A percentile compares a stretch with the other conserved stretches of the same genome.
phyloP scores from a whole-genome alignment of 805 yeast genomes.

The Candida tallmaniae region DNA sequence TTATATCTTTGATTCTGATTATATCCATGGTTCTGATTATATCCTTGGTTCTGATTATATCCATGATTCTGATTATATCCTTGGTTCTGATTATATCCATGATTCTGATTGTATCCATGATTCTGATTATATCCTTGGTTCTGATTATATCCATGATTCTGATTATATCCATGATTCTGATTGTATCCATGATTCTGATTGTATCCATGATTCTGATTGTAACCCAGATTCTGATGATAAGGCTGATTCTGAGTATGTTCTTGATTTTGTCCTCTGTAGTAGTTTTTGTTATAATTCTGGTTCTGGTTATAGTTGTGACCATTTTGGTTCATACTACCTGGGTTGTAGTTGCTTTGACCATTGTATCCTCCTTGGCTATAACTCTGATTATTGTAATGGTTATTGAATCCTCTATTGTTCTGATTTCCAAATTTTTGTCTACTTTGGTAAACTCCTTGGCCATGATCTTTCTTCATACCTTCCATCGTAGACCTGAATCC shows the following conservation, averaged over 20 bases:
- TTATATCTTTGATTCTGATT: no score
- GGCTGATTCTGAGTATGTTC: conserved; percentile 8
- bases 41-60: not conserved
- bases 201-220: conserved; percentile 1
- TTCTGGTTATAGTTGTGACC: not conserved
- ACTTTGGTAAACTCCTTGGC: conserved; percentile 1
- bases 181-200: conserved; percentile 2
- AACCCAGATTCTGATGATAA: conserved; percentile 8
- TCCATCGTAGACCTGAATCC: conserved; percentile 32
- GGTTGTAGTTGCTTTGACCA: conserved; percentile 10
- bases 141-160: not conserved
- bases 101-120: no score
- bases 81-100: no score
- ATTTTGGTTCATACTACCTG: not conserved
- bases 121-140: no score
- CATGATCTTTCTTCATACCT: conserved; percentile 1
- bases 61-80: no score
- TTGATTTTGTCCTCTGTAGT: conserved; percentile 8
- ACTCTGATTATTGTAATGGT: conserved; percentile 6
- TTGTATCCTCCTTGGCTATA: conserved; percentile 7
- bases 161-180: conserved; percentile 4
- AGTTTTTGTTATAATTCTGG: conserved; percentile 6
- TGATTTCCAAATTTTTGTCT: conserved; percentile 9
- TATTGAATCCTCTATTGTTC: conserved; percentile 9
- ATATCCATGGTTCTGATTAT: no score